A percentile compares a stretch with the other conserved stretches of the same genome.
Evolutionary conservation across 768 basidiomycete species (phyloP).

Genomic region (Hypsizygus marmoreus): DNA sequence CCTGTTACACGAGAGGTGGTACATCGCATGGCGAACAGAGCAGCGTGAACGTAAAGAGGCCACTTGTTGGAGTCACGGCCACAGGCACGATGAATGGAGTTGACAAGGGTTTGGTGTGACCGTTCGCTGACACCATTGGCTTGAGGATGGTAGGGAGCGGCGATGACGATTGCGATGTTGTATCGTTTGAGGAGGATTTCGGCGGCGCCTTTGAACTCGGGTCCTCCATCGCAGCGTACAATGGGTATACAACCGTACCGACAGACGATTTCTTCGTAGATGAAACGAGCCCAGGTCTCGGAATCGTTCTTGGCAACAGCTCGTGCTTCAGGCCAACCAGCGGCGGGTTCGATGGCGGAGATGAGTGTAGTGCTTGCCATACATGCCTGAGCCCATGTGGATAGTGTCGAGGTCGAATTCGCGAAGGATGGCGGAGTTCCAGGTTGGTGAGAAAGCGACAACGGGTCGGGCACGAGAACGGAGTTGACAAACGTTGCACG

Average conservation of each 20-base stretch:
- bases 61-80: conserved; percentile 18
- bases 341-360: conserved; percentile 21
- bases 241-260: conserved; percentile 11
- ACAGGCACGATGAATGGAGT: conserved; percentile 18
- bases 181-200: conserved; percentile 22
- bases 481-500: conserved; percentile 33
- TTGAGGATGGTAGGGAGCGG: conserved; percentile 31
- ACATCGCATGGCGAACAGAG: conserved; percentile 24
- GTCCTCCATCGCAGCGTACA: conserved; percentile 1
- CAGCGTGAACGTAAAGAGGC: conserved; percentile 25
- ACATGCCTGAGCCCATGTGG: conserved; percentile 25
- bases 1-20: conserved; percentile 27
- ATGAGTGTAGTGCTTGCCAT: conserved; percentile 17
- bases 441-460: conserved; percentile 20
- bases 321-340: conserved; percentile 28
- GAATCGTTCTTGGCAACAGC: conserved; percentile 29
- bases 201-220: conserved; percentile 28
- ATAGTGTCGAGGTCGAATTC: conserved; percentile 29
- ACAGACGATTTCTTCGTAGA: conserved; percentile 20
- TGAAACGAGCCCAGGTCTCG: conserved; percentile 23
- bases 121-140: conserved; percentile 33
- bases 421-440: conserved; percentile 22
- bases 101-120: conserved; percentile 23
- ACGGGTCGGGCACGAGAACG: conserved; percentile 15
- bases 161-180: conserved; percentile 24